Conservation (phyloP, 2,329 filamentous ascomycete species). For the Nemania bipapillata region DNA sequence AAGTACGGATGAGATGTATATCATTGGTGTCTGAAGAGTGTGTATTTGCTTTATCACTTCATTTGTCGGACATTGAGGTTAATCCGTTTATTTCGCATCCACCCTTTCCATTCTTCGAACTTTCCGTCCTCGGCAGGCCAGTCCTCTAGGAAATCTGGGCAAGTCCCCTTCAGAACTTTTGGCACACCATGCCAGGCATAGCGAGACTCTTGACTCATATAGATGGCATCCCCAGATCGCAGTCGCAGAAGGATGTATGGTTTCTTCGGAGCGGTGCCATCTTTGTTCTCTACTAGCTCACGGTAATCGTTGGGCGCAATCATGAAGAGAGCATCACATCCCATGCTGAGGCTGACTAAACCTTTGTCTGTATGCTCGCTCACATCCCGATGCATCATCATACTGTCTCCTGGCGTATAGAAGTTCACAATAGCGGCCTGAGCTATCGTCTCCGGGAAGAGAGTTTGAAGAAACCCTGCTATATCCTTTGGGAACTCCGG, state of each 20-base stretch:
- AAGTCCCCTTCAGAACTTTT: conserved; percentile 82
- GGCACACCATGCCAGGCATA: conserved; percentile 97
- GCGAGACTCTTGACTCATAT: conserved; percentile 83
- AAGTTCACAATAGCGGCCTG: conserved; percentile 95
- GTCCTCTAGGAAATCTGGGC: conserved; percentile 75
- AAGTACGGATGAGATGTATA: background rate
- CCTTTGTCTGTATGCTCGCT: conserved; percentile 83
- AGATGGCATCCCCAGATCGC: conserved; percentile 86
- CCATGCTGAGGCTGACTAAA: conserved; percentile 85
- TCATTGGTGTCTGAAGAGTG: background rate
- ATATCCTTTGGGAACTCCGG: conserved; percentile 81
- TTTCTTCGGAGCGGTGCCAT: conserved; percentile 51
- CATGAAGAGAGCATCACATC: conserved; percentile 90
- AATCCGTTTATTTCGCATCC: conserved; percentile 88
- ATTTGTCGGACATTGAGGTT: conserved; percentile 96
- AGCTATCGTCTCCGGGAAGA: conserved; percentile 81
- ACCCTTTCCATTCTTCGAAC: conserved; percentile 79
- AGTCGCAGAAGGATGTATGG: conserved; percentile 72
- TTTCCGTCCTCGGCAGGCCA: conserved; percentile 74
- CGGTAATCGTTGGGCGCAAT: conserved; percentile 69
- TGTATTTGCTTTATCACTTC: conserved; percentile 59
- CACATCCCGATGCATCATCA: conserved; percentile 93
- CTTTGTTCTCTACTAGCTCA: conserved; percentile 18
- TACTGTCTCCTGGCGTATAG: conserved; percentile 88
- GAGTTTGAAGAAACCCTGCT: conserved; percentile 69